Conservation (phyloP, 1,284 basidiomycete genomes). For the Pseudozyma thailandica region DNA sequence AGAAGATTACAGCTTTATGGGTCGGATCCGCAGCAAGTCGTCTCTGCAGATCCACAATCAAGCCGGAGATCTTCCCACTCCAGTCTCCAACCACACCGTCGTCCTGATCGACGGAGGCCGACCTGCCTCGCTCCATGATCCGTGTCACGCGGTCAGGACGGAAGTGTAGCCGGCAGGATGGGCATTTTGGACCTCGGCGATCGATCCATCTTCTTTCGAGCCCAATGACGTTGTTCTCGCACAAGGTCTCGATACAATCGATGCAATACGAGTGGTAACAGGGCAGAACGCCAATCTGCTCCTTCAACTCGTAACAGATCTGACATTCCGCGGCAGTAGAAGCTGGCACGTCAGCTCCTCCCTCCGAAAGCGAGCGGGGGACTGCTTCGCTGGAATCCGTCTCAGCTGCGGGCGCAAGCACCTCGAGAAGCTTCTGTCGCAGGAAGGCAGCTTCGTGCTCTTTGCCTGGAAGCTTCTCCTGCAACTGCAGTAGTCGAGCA, state of each 20-base stretch:
- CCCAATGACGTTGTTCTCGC: conserved; percentile 14
- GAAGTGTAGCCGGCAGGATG: conserved; percentile 38
- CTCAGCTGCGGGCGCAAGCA: conserved; percentile 74
- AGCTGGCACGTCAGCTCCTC: conserved; percentile 69
- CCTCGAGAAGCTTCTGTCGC: conserved; percentile 28
- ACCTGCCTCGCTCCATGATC: conserved; percentile 35
- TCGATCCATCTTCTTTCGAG: neutral
- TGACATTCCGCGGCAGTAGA: conserved; percentile 28
- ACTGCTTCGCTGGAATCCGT: conserved; percentile 77
- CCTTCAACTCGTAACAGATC: conserved; percentile 43
- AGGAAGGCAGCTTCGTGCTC: conserved; percentile 49
- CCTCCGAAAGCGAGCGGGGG: conserved; percentile 65
- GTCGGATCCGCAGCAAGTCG: conserved; percentile 31
- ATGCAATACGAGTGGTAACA: conserved; percentile 55
- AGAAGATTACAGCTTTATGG: conserved; percentile 54
- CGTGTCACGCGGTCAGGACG: conserved; percentile 29
- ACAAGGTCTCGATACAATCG: conserved; percentile 41
- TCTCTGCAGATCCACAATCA: conserved; percentile 40
- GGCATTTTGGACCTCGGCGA: conserved; percentile 16
- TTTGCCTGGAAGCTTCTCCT: conserved; percentile 18
- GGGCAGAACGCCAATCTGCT: conserved; percentile 44
- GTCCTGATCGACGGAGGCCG: conserved; percentile 11
- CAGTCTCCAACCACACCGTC: conserved; percentile 35
- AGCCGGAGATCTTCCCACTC: conserved; percentile 54
- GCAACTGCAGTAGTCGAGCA: conserved; percentile 4